Conservation (phyloP, 768 basidiomycete genomes). For the Leccinum uliginosum region DNA sequence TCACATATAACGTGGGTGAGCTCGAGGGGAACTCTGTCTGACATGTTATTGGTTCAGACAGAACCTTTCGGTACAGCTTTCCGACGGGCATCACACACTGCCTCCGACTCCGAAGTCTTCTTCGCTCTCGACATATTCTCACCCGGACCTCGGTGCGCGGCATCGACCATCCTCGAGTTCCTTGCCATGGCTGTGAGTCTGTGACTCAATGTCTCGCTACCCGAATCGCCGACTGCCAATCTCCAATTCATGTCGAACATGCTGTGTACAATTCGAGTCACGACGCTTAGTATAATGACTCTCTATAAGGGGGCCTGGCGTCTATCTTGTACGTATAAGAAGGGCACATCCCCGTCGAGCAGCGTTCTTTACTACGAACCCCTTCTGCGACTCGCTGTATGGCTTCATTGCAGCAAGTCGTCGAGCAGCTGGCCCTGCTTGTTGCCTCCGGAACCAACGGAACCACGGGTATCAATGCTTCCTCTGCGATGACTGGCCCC, state of each 20-base stretch:
- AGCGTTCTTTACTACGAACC: neutral
- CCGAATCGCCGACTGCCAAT: neutral
- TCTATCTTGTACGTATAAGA: slow-evolving; percentile 12
- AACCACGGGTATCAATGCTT: slow-evolving; percentile 13
- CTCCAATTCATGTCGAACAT: neutral
- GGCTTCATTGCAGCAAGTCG: slow-evolving; percentile 28
- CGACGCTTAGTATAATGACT: neutral
- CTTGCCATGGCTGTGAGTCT: slow-evolving; percentile 1
- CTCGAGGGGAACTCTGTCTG: slow-evolving; percentile 46
- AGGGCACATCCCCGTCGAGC: neutral
- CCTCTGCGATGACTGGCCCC: slow-evolving; percentile 5
- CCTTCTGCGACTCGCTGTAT: slow-evolving; percentile 2
- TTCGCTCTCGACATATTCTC: neutral
- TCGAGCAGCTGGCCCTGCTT: slow-evolving; percentile 27
- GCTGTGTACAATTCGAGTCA: slow-evolving; percentile 16
- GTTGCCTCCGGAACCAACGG: slow-evolving; percentile 13
- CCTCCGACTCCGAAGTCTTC: too few species aligned
- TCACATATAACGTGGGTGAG: slow-evolving; percentile 66
- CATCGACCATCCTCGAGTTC: neutral
- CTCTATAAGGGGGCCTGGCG: neutral
- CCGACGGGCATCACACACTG: neutral
- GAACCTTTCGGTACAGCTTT: neutral
- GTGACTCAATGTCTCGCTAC: neutral
- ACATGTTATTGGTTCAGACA: neutral
- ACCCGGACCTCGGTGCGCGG: neutral